A percentile compares a stretch with the other conserved stretches of the same genome.
These are phyloP conservation scores for Pachyrhizus erosus DNA, from an alignment of 306 rosid species.

Conservation along the genomic window DNA sequence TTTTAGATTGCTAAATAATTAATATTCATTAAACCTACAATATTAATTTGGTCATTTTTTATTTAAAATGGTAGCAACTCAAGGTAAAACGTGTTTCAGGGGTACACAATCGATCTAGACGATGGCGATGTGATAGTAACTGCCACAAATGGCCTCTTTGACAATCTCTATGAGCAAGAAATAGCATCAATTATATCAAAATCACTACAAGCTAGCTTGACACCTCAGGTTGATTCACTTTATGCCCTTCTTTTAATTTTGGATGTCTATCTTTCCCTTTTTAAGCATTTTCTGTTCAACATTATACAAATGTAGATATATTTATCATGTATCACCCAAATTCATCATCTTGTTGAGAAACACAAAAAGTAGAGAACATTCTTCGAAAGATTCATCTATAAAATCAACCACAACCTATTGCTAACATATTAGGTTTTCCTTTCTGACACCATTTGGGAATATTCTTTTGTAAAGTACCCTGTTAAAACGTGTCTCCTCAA, in stretches of 20 bases:
- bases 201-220: constrained; percentile 54
- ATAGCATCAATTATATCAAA: constrained; percentile 58
- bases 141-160: constrained; percentile 84
- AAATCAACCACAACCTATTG: background rate
- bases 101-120: constrained; percentile 57
- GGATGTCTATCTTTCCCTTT: background rate
- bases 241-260: constrained; percentile 4
- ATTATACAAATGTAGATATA: background rate
- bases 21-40: background rate
- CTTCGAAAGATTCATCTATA: background rate
- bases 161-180: constrained; percentile 83
- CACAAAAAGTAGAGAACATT: background rate
- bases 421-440: background rate
- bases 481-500: background rate
- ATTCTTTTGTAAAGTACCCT: background rate
- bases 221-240: constrained; percentile 65
- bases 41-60: constrained; percentile 11
- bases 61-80: constrained; percentile 20
- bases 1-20: background rate
- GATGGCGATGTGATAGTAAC: constrained; percentile 73
- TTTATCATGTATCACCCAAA: background rate
- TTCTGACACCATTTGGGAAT: background rate
- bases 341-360: background rate
- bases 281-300: background rate
- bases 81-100: constrained; percentile 50